phyloP scores from a whole-genome alignment of 2,329 filamentous ascomycete species.

The Colletotrichum musicola region DNA sequence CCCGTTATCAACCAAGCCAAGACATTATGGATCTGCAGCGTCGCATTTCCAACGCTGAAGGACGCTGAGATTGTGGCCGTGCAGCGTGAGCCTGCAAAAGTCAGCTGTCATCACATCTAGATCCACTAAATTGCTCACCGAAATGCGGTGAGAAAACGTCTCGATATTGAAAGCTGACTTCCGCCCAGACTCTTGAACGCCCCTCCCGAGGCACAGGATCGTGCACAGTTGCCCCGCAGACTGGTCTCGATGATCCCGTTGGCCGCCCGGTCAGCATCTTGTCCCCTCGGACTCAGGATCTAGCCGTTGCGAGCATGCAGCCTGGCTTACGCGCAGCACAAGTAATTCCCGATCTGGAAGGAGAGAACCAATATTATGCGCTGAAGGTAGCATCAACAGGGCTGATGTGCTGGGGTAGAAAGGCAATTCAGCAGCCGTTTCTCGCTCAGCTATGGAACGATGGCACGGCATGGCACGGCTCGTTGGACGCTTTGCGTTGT shows the following conservation, averaged over 20 bases:
- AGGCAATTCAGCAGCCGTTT: not conserved
- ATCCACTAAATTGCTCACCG: not conserved
- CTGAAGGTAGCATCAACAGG: slow-evolving; percentile 21
- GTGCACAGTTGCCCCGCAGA: not conserved
- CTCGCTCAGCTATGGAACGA: too few species aligned
- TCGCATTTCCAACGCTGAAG: too few species aligned
- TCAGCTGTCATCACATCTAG: not conserved
- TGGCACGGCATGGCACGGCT: too few species aligned
- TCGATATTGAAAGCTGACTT: not conserved
- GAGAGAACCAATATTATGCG: slow-evolving; percentile 6
- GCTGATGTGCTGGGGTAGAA: slow-evolving; percentile 8
- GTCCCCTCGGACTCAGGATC: not conserved
- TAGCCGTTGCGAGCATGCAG: not conserved
- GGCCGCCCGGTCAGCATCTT: not conserved
- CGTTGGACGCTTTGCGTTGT: too few species aligned
- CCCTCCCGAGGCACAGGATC: not conserved
- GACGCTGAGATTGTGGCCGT: too few species aligned
- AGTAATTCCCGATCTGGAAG: slow-evolving; percentile 24
- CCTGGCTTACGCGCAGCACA: slow-evolving; percentile 21
- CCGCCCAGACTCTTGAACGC: not conserved
- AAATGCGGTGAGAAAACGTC: not conserved
- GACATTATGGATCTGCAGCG: too few species aligned
- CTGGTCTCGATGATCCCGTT: not conserved
- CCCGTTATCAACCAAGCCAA: too few species aligned
- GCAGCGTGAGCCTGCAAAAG: not conserved